Base-by-base conservation (phyloP, 169 alveolate species). In the Toxoplasma gondii region DNA sequence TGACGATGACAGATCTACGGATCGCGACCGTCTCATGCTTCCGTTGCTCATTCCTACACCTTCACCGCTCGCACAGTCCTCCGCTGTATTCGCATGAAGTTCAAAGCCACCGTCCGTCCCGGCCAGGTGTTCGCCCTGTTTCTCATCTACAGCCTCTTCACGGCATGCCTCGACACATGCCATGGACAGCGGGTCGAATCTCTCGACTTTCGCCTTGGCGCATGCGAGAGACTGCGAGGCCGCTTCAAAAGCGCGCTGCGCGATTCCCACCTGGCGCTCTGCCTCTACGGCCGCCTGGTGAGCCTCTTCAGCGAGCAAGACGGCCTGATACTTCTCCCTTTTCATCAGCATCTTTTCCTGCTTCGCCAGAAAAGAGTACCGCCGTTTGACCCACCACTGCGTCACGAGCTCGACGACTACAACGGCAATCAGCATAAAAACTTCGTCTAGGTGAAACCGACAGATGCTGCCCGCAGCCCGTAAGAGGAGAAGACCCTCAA, bases 361-460 rank as follows among this genome's bases (percentile, higher is more conserved):
- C 34, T 58, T 90, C 83, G 74, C 92, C 49, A 93, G 91, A 83
- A 84, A 93, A n/a, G 95, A 86, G 49, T 93, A 93, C 86, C 45
- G 88, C 88, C 82, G 88, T 54, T 78, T 78, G 64, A 93, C 82
- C 95, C 95, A 93, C 95, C 95, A 93, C 53, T 86, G 80, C 74
- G 86, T 70, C 91, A 93, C 74, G 53, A 93, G 86, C 84, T 93
- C 88, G 27, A 81, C 93, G 39, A 93, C 95, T 80, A 87, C 31
- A 53, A 93, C 81, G 17, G 95, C 95, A 64, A 80, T 92, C 69
- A 93, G 86, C 88, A 87, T 12, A 31, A 93, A 44, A 9, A 91
- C 69, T 44, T 93, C 95, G 27, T 91, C 95, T 45, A 82, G n/a
- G n/a, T 53, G 91, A 58, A 93, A 93, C 69, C 95, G 90, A 17